These are phyloP conservation scores for Ogataea methanolica DNA, from an alignment of 805 yeast species.

Conservation along the genomic window DNA sequence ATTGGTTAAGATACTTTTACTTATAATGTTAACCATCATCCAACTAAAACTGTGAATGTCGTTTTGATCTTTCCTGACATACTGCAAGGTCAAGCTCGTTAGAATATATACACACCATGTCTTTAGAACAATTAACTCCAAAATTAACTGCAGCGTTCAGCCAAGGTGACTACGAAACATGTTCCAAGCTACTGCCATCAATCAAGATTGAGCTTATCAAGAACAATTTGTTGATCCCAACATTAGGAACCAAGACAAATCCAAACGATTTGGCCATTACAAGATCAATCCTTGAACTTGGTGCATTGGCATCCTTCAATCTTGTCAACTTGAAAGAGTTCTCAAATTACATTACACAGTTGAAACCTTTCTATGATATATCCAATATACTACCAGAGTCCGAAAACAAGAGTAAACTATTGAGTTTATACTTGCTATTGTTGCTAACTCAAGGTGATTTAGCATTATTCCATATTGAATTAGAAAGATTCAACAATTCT, in stretches of 20 bases:
- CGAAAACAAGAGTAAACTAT: conserved; percentile 63
- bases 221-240: conserved; percentile 71
- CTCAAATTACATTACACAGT: conserved; percentile 65
- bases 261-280: conserved; percentile 71
- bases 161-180: conserved; percentile 53
- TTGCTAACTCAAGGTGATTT: conserved; percentile 79
- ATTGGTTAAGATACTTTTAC: no score
- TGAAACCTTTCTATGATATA: conserved; percentile 69
- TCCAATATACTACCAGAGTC: conserved; percentile 31
- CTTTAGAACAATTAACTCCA: conserved; percentile 65
- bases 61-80: neutral
- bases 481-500: conserved; percentile 62
- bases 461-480: conserved; percentile 84
- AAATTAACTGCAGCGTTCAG: conserved; percentile 65
- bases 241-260: conserved; percentile 34
- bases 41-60: neutral
- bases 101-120: conserved; percentile 31
- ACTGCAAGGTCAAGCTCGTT: neutral
- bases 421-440: conserved; percentile 71
- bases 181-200: conserved; percentile 59
- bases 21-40: neutral
- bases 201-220: conserved; percentile 78
- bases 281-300: conserved; percentile 80
- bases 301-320: conserved; percentile 76
- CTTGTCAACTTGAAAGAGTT: conserved; percentile 58